A percentile compares a stretch with the other conserved stretches of the same genome.
Evolutionary conservation across 345 rosid genomes (phyloP).

Genomic region (Gossypium raimondii): DNA sequence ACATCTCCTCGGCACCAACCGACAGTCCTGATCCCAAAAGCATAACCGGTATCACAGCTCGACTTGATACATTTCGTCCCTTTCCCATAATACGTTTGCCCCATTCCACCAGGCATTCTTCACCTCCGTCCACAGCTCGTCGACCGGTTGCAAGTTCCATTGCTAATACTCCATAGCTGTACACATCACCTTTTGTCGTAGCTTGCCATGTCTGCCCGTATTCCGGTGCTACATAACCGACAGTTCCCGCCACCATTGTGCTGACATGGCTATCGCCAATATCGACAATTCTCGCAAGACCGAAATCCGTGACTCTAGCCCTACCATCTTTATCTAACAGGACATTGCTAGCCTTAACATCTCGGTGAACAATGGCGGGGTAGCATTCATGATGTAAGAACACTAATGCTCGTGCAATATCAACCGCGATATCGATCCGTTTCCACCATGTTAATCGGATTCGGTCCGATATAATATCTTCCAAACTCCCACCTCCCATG

Average conservation of each 20-base stretch:
- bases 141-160: slow-evolving; percentile 92
- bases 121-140: slow-evolving; percentile 86
- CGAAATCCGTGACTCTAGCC: slow-evolving; percentile 85
- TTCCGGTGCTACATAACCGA: slow-evolving; percentile 93
- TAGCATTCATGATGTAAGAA: slow-evolving; percentile 90
- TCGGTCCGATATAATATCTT: slow-evolving; percentile 69
- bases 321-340: slow-evolving; percentile 61
- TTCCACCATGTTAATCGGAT: slow-evolving; percentile 53
- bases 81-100: slow-evolving; percentile 55
- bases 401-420: slow-evolving; percentile 66
- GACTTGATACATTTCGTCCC: slow-evolving; percentile 22
- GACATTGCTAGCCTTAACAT: slow-evolving; percentile 92
- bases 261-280: slow-evolving; percentile 82
- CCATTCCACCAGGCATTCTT: slow-evolving; percentile 92
- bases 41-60: slow-evolving; percentile 38
- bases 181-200: slow-evolving; percentile 90
- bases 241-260: slow-evolving; percentile 85
- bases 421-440: slow-evolving; percentile 58
- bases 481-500: slow-evolving; percentile 89
- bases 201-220: slow-evolving; percentile 94
- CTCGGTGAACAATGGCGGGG: slow-evolving; percentile 86
- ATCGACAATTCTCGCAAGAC: slow-evolving; percentile 72
- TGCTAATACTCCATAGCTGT: slow-evolving; percentile 74
- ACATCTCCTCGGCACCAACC: slow-evolving; percentile 61
- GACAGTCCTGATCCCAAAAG: slow-evolving; percentile 62